Evolutionary conservation across 225 moss, liverwort and hornwort species (phyloP).

Genomic region (Pseudoscleropodium purum): DNA sequence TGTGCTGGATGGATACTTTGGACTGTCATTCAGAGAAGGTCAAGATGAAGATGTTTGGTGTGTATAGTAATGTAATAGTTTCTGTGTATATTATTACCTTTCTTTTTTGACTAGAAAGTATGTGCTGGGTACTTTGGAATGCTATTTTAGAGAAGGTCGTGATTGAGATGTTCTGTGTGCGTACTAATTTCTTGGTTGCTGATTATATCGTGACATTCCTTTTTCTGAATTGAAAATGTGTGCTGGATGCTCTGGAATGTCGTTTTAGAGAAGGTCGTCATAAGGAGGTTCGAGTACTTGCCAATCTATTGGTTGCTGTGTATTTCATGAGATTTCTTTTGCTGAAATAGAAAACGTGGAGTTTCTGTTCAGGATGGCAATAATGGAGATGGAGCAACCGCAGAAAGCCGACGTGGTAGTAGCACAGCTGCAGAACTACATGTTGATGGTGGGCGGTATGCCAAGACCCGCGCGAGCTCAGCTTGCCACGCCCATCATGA

Average conservation of each 20-base stretch:
- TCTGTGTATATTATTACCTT: neutral
- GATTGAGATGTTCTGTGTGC: neutral
- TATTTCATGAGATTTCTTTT: neutral
- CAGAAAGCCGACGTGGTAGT: conserved; percentile 34
- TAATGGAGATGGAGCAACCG: conserved; percentile 46
- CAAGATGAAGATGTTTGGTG: neutral
- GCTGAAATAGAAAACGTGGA: neutral
- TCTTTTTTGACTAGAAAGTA: neutral
- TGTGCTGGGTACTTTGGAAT: neutral
- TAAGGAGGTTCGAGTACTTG: neutral
- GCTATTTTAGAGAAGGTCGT: neutral
- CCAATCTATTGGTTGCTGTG: neutral
- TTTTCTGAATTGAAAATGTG: neutral
- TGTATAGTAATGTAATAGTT: neutral
- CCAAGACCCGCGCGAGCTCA: conserved; percentile 64
- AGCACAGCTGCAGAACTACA: conserved; percentile 38
- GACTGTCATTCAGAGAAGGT: neutral
- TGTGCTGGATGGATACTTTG: neutral
- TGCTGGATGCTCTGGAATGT: neutral
- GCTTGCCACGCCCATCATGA: conserved; percentile 23
- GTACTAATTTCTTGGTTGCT: neutral
- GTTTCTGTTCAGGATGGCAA: conserved; percentile 19
- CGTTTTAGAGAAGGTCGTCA: neutral
- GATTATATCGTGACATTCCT: neutral
- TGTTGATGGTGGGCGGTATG: conserved; percentile 78